Base-by-base conservation (phyloP, 768 basidiomycete species). In the Sutorius australiensis region DNA sequence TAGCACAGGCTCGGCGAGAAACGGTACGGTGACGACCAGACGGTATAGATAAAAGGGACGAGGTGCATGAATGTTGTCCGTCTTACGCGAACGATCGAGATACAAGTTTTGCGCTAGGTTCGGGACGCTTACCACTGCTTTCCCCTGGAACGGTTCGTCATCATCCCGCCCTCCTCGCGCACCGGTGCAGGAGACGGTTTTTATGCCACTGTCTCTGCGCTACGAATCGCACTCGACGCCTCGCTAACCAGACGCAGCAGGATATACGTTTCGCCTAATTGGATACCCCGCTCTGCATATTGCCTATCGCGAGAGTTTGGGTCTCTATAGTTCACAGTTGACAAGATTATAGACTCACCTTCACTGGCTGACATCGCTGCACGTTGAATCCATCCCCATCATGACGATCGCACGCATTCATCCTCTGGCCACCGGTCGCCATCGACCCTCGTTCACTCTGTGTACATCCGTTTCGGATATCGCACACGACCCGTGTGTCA, bases 351-450 rank as follows among this genome's bases (percentile, higher is more conserved):
- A 58, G 46, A 48, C 60, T 45, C 44, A 57, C 60, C 48, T 55
- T 41, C 24, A 11, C 32, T 30, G 14, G 30, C 34, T 6, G 17
- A 42, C 10, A 46, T 42, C 52, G 6, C 31, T 14, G 27, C 28
- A 38, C 21, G 2, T 24, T 16, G 10, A 44, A 42, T 46, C 32
- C 36, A 32, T 39, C 43, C 27, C 40, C 27, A 39, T 19, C 48
- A 67, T 67, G 65, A 32, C 51, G 3, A 53, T 46, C 45, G 24
- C 31, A 24, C 54, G 50, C 39, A 38, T 48, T 14, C 60, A 53
- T 38, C 46, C 54, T 34, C 42, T 43, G 17, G 16, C 46, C n/a
- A 43, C 49, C 5, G 42, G 30, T 32, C 30, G 34, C 37, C 54
- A 42, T 44, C 60, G 36, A 2, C 39, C 54, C 42, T 56, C 56